Evolutionary conservation across 2,329 filamentous ascomycete genomes (phyloP).

Genomic region (Clarireedia paspali): DNA sequence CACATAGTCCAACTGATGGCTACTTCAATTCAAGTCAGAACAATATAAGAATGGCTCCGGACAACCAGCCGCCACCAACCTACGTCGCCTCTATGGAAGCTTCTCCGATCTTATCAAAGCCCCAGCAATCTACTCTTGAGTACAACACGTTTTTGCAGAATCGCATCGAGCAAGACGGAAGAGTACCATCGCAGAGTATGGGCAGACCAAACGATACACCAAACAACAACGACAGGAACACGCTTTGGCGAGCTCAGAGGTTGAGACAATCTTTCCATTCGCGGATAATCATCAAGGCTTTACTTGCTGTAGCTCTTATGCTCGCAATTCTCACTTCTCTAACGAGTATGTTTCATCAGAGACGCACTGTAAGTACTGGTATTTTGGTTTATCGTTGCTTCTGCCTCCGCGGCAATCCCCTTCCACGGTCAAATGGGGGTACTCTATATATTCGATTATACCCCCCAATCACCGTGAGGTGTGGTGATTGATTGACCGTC

Average conservation of each 20-base stretch:
- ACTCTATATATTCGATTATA: neutral
- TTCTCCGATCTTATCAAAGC: conserved; percentile 1
- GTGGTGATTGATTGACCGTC: too few relatives aligned
- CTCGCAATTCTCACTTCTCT: conserved; percentile 6
- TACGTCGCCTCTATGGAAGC: conserved; percentile 11
- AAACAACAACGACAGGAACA: conserved; percentile 17
- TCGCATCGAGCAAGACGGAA: conserved; percentile 17
- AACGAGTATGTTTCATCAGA: neutral
- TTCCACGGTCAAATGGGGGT: too few relatives aligned
- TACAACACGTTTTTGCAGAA: conserved; percentile 24
- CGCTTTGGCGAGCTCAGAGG: conserved; percentile 14
- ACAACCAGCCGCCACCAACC: conserved; percentile 21
- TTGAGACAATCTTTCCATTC: neutral
- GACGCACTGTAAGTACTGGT: neutral
- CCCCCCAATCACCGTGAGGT: too few relatives aligned
- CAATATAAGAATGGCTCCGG: conserved; percentile 3
- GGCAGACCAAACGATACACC: conserved; percentile 16
- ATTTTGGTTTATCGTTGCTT: neutral
- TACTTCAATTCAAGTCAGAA: conserved; percentile 23
- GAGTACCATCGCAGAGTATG: conserved; percentile 25
- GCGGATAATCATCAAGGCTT: conserved; percentile 10
- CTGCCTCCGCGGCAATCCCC: too few relatives aligned
- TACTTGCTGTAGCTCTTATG: conserved; percentile 17
- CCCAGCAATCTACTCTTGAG: conserved; percentile 2
- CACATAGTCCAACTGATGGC: conserved; percentile 25